Evolutionary conservation across 2,329 filamentous ascomycete genomes (phyloP).

Genomic region (Aspergillus transmontanensis): DNA sequence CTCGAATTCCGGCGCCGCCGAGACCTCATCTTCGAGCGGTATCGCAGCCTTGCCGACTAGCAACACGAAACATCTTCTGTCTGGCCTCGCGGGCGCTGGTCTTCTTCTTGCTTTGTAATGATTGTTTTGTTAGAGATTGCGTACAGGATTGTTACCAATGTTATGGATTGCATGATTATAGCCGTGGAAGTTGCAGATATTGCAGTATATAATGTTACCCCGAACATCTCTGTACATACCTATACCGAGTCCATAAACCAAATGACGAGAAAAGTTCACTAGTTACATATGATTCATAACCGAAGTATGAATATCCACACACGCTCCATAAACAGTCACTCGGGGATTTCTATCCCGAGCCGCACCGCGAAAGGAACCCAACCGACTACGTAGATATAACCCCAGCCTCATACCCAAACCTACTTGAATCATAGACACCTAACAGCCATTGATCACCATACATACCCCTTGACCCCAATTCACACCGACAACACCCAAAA

Average conservation of each 20-base stretch:
- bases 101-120: slow-evolving; percentile 21
- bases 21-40: slow-evolving; percentile 13
- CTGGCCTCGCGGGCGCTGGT: slow-evolving; percentile 23
- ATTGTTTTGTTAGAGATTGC: background rate
- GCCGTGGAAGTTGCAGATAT: background rate
- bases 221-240: background rate
- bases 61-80: slow-evolving; percentile 19
- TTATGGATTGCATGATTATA: background rate
- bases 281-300: too few relatives aligned
- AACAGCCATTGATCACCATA: too few relatives aligned
- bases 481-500: too few relatives aligned
- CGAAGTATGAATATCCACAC: background rate
- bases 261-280: background rate
- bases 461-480: too few relatives aligned
- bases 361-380: too few relatives aligned
- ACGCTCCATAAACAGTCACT: too few relatives aligned
- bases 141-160: background rate
- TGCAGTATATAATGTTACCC: background rate
- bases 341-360: too few relatives aligned
- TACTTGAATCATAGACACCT: too few relatives aligned
- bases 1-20: slow-evolving; percentile 3
- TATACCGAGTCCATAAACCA: background rate
- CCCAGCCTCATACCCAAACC: too few relatives aligned
- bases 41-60: slow-evolving; percentile 18
- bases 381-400: too few relatives aligned